phyloP scores from a whole-genome alignment of 2,329 filamentous ascomycete genomes.

The Aspergillus fumigatus region DNA sequence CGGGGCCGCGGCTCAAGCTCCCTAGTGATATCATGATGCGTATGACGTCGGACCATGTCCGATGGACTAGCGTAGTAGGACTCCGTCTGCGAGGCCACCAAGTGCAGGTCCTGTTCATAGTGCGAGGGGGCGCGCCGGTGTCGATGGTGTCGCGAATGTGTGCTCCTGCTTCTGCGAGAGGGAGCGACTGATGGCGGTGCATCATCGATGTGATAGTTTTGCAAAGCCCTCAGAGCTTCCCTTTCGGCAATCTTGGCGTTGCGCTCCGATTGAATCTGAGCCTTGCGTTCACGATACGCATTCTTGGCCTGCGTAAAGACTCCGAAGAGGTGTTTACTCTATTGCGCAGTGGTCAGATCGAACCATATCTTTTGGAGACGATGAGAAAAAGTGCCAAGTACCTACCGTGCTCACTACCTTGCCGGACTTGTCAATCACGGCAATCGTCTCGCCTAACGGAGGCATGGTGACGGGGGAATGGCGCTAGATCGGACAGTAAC shows the following conservation, averaged over 20 bases:
- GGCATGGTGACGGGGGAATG: conserved; percentile 18
- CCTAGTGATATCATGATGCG: conserved; percentile 30
- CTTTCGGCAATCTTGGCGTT: conserved; percentile 55
- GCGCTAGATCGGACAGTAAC: neutral
- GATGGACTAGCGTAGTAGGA: conserved; percentile 18
- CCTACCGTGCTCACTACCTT: conserved; percentile 85
- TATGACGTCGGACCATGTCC: conserved; percentile 36
- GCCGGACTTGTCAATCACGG: conserved; percentile 84
- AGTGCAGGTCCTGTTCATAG: conserved; percentile 30
- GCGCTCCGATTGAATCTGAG: conserved; percentile 68
- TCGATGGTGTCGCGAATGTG: conserved; percentile 26
- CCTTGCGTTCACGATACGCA: conserved; percentile 83
- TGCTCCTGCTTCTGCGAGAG: conserved; percentile 36
- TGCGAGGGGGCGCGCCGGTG: conserved; percentile 4
- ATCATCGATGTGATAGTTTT: conserved; percentile 48
- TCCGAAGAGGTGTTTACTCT: conserved; percentile 86
- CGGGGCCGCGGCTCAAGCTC: conserved; percentile 20
- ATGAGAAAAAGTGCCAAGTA: conserved; percentile 17
- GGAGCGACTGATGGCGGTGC: conserved; percentile 40
- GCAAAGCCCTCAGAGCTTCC: conserved; percentile 56
- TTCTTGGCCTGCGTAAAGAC: conserved; percentile 90
- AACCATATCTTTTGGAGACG: conserved; percentile 7
- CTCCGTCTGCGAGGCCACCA: conserved; percentile 15
- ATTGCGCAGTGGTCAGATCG: conserved; percentile 13
- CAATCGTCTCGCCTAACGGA: conserved; percentile 64